Base-by-base conservation (phyloP, 164 flowering plant genomes). In the Echeveria elegans region DNA sequence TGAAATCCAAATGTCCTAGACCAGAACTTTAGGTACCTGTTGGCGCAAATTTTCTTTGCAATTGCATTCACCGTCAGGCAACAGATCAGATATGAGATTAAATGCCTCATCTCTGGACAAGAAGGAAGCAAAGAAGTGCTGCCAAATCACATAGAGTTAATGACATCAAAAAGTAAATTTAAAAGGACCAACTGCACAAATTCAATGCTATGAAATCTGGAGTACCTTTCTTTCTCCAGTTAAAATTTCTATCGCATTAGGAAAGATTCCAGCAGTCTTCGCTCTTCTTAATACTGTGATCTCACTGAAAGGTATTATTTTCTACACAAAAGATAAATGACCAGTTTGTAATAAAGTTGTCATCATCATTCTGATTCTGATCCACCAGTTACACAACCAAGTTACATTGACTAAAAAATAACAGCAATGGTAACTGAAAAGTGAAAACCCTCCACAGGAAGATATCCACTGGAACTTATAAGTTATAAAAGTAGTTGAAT, bases 61-160 rank as follows among this genome's bases (percentile, higher is more conserved):
- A 67, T 68, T 77, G 70, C 73, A 58, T 65, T 78, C 69, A 75
- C 77, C 77, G 66, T 85, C 84, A 48, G 76, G 59, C 93, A 96
- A 91, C 73, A 92, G 88, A 77, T 91, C 95, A 75, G 76, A 72
- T 67, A 94, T 89, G 67, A 89, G 78, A 76, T 83, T 86, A 65
- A 85, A 88, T 66, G 99, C 99, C 76, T 94, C 99, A 81, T 94
- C 99, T 62, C 99, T 97, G 1, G 92, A 91, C 50, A 94, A 73
- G 70, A 94, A 94, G n/a, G 99, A 94, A 31, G 96, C 88, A 73
- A 94, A 94, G 75, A 94, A 91, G 77, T 83, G 71, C 99, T 91
- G 93, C 79, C 66, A 77, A 62, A 76, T 11, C 59, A 16, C 69
- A 6, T n/a, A n/a, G 40, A 30, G 23, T 28, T 30, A 14, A 62